Conservation (phyloP, 148 eudicot genomes). For the Spergularia bocconei region DNA sequence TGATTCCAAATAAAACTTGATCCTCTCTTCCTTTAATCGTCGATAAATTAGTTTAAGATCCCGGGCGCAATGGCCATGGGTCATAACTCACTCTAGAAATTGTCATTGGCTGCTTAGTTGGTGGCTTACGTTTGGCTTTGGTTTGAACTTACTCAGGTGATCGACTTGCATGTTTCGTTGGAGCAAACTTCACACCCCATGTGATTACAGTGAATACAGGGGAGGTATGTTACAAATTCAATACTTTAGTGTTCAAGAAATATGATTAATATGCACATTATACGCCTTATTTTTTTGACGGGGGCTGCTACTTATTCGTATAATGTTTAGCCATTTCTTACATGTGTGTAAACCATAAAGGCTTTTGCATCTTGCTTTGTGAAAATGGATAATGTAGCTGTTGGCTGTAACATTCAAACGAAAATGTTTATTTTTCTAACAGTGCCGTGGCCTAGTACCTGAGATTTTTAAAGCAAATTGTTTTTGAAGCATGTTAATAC, state of each 20-base stretch:
- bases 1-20: neutral
- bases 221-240: slow-evolving; percentile 47
- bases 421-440: no score
- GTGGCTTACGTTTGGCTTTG: slow-evolving; percentile 9
- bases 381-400: neutral
- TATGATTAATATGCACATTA: neutral
- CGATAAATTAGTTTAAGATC: neutral
- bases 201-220: slow-evolving; percentile 78
- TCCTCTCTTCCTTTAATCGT: neutral
- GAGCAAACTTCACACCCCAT: slow-evolving; percentile 78
- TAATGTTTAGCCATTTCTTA: slow-evolving; percentile 12
- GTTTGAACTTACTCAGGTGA: slow-evolving; percentile 38
- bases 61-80: no score
- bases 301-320: neutral
- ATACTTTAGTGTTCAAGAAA: neutral
- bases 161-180: slow-evolving; percentile 43
- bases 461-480: no score
- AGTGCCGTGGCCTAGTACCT: no score
- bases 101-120: neutral
- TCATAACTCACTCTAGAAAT: neutral
- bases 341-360: neutral
- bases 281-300: neutral
- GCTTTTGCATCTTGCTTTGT: neutral
- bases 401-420: neutral
- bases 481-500: no score